Conservation (phyloP, 2,329 filamentous ascomycete genomes). For the Karstenula rhodostoma region DNA sequence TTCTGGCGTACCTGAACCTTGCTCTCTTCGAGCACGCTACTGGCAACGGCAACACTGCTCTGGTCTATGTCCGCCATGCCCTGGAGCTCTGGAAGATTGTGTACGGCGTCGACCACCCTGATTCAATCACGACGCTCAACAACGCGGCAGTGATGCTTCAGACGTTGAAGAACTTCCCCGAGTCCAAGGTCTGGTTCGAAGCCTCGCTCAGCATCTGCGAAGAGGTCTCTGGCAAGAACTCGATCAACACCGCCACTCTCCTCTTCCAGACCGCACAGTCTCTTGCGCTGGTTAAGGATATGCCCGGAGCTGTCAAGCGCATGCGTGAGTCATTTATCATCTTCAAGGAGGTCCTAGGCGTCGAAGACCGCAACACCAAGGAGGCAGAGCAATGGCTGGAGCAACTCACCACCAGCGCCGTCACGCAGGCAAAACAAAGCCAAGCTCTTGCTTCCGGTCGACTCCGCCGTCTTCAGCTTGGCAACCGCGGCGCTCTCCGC, state of each 20-base stretch:
- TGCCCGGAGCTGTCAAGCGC: constrained; percentile 86
- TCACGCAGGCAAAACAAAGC: constrained; percentile 90
- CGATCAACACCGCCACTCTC: constrained; percentile 91
- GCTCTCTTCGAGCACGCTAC: constrained; percentile 92
- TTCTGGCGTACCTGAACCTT: constrained; percentile 95
- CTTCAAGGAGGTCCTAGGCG: constrained; percentile 85
- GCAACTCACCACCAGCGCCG: constrained; percentile 93
- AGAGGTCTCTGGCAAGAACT: constrained; percentile 85
- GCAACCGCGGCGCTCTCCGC: constrained; percentile 60
- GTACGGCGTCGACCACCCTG: constrained; percentile 90
- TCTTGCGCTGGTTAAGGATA: constrained; percentile 92
- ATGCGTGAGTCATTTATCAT: constrained; percentile 98
- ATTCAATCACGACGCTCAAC: constrained; percentile 98
- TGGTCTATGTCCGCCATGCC: constrained; percentile 89
- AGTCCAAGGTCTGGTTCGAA: constrained; percentile 97
- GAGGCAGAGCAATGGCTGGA: constrained; percentile 97
- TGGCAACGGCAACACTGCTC: constrained; percentile 87
- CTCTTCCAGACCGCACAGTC: constrained; percentile 97
- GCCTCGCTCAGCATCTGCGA: constrained; percentile 89
- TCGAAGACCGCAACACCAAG: constrained; percentile 96
- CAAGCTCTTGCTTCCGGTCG: constrained; percentile 82
- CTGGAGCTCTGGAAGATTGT: constrained; percentile 97
- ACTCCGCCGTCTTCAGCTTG: constrained; percentile 75
- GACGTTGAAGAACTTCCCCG: constrained; percentile 90
- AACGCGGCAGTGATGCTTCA: constrained; percentile 99